Evolutionary conservation across 495 filamentous ascomycete genomes (phyloP), one percentile per base, ranked within the genome.

Genomic region (Mytilinidion resinicola): DNA sequence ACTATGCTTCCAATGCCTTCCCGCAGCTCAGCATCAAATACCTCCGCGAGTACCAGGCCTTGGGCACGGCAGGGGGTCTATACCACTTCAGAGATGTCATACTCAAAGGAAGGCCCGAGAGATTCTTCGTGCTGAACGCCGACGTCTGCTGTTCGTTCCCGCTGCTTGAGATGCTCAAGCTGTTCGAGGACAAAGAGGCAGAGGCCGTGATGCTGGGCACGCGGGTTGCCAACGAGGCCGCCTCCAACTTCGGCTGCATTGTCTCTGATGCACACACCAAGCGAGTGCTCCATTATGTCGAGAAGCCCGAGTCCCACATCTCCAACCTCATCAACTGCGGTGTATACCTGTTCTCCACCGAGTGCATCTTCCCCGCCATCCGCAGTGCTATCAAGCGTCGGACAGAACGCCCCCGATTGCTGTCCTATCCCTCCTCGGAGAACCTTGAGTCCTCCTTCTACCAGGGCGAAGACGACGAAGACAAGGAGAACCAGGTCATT

Each of bases 21-120:
- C 91, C 93, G 50, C 82, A 92, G 65, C 84, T 99, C 65, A 83
- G 86, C 65, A 89, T 97, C 74, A 87, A 88, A 70, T 99, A 99
- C 76, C 84, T 99, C 50, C 90, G 93, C 56, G 93, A 99, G 80
- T 99, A 99, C 79, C 88, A 93, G 70, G 91, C 95, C 39, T 72
- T 99, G 58, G 93, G 93, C 65, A 99, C 93, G 21, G 93, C 93
- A 37, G 93, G 93, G 60, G 93, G 93, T 51, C 80, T 99, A 48
- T 99, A 97, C 81, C 93, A 99, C 78, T 99, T 99, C 82, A 90
- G 93, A 70, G 93, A 99, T 85, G 89, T 89, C 59, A 97, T 99
- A 67, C 83, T 99, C 69, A 96, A 96, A 77, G 92, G 92, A 62
- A 84, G 85, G 62, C 93, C 95, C 38, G 91, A 96, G 70, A 85